Base-by-base conservation (phyloP, 2,329 filamentous ascomycete genomes). In the Calonectria hongkongensis region DNA sequence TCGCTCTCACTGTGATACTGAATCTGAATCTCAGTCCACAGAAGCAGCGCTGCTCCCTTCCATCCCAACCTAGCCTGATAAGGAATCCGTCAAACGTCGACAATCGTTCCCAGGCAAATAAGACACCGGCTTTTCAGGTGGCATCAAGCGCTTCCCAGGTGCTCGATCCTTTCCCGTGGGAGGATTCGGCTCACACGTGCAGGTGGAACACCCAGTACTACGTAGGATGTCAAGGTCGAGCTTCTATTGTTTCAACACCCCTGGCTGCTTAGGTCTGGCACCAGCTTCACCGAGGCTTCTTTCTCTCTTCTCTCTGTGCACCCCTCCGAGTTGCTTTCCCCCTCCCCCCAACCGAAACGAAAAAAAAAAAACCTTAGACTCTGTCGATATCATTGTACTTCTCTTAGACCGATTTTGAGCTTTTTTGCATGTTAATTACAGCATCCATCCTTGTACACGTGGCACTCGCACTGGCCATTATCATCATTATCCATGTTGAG, bases 381-480 rank as follows among this genome's bases (percentile, higher is more conserved):
- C 25, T 60, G 12, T 60, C 36, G 36, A 60, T 56, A 69, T 54
- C 56, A 71, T 48, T 25, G 28, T 45, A 71, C 47, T 71, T 33
- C 50, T 30, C 28, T 68, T 50, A 58, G 66, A 68, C 56, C 65
- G 30, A 47, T 64, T 68, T 60, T 56, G 25, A 73, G 33, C 33
- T 54, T 50, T 71, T 70, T 66, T 70, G 66, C 73, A 75, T 75
- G 70, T 68, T 72, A 56, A 69, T 68, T 72, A 56, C 70, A 70
- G 54, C 62, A 73, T 56, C 68, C 54, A 72, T 77, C 77, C 70
- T 76, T 72, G 68, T 74, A 72, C 69, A 73, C 58, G 62, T 73
- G 66, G 66, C 71, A 62, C 65, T 74, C 50, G 66, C 63, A 67
- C 70, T 74, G 48, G 63, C 66, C 64, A 73, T 74, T 65, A 66